These are phyloP conservation scores for Grosmannia huntii DNA, from an alignment of 2,329 filamentous ascomycete species.

Conservation along the genomic window DNA sequence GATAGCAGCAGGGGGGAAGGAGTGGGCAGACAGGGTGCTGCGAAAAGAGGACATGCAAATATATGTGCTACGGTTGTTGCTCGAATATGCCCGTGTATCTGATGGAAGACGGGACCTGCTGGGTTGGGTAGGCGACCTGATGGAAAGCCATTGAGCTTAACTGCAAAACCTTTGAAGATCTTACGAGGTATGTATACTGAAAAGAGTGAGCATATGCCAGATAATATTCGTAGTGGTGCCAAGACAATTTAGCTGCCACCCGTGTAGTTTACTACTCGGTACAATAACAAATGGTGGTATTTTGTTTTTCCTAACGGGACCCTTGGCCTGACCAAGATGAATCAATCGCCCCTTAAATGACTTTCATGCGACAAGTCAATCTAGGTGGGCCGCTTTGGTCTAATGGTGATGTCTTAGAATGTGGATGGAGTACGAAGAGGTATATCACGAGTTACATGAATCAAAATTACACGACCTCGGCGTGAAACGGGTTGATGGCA, in stretches of 20 bases:
- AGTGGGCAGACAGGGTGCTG: slow-evolving; percentile 56
- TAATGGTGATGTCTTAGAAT: slow-evolving; percentile 50
- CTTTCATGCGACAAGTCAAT: slow-evolving; percentile 30
- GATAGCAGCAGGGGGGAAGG: slow-evolving; percentile 53
- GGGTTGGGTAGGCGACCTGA: slow-evolving; percentile 42
- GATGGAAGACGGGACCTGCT: slow-evolving; percentile 38
- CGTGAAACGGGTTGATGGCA: no score
- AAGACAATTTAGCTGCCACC: not conserved
- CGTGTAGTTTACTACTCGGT: no score
- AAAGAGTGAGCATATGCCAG: no score
- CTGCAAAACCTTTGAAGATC: no score
- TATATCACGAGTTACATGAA: no score
- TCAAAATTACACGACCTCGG: no score
- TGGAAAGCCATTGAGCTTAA: not conserved
- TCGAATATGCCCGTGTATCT: slow-evolving; percentile 48
- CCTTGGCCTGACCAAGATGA: rapidly evolving
- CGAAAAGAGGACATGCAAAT: slow-evolving; percentile 62
- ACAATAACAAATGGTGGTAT: no score
- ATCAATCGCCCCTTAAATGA: not conserved
- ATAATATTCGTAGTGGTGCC: no score
- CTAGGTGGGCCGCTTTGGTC: slow-evolving; percentile 49
- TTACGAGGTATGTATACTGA: no score
- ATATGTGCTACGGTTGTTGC: slow-evolving; percentile 51
- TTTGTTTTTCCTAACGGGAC: no score
- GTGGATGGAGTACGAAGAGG: slow-evolving; percentile 46